Percentiles rank a stretch among this genome's conserved stretches.
Evolutionary conservation across 75 land plant genomes (phyloP).

Genomic region (Sequoiadendron giganteum): DNA sequence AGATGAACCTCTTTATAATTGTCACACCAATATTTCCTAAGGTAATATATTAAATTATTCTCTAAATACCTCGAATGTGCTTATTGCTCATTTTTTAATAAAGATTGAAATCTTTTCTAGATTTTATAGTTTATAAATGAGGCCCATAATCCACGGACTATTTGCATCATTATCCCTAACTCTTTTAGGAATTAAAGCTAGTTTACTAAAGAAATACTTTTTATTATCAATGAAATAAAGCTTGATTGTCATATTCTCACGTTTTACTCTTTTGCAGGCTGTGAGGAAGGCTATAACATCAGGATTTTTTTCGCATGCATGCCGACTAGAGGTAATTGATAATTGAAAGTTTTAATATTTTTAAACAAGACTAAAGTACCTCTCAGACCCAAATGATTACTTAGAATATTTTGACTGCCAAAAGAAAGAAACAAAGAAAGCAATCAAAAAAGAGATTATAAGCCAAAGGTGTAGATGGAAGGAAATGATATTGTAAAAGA

Average conservation of each 20-base stretch:
- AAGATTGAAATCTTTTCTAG: not conserved
- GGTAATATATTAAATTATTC: too few relatives aligned
- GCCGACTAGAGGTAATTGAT: constrained; percentile 64
- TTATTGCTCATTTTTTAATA: not conserved
- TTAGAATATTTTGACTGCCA: not conserved
- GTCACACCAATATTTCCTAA: too few relatives aligned
- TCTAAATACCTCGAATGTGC: not conserved
- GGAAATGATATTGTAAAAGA: not conserved
- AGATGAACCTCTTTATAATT: too few relatives aligned
- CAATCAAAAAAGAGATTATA: not conserved
- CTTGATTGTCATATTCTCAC: not conserved
- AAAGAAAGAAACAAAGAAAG: not conserved
- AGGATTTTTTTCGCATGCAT: constrained; percentile 90
- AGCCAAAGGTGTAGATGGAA: not conserved
- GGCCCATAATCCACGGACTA: not conserved
- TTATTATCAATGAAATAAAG: not conserved
- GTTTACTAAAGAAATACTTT: not conserved
- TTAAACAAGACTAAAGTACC: not conserved
- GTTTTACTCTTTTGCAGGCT: constrained; percentile 31
- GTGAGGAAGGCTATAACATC: constrained; percentile 76
- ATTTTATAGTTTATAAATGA: not conserved
- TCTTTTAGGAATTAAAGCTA: not conserved
- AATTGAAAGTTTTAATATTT: not conserved
- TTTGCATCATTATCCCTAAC: not conserved
- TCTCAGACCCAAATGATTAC: not conserved